Percentiles rank a stretch among this genome's conserved stretches.
phyloP scores from a whole-genome alignment of 108 stramenopile species.

The Skeletonema tropicum region DNA sequence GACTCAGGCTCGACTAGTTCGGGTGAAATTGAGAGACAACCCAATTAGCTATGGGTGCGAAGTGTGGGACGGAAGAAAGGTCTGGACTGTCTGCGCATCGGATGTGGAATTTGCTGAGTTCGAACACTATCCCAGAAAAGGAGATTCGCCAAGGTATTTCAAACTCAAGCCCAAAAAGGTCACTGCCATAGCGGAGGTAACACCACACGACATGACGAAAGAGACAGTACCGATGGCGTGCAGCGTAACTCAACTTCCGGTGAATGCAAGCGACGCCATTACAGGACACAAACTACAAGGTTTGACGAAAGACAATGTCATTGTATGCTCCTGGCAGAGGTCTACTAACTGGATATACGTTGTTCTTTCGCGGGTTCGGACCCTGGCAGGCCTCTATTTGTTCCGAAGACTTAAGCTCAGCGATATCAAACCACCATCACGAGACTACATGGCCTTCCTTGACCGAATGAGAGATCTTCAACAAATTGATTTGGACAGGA shows the following conservation, averaged over 20 bases:
- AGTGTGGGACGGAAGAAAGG: conserved; percentile 9
- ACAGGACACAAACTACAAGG: conserved; percentile 35
- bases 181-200: neutral
- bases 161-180: neutral
- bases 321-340: conserved; percentile 27
- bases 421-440: no score
- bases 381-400: conserved; percentile 14
- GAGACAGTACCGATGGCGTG: neutral
- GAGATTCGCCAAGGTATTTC: neutral
- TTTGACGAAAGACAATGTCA: conserved; percentile 30
- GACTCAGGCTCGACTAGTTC: conserved; percentile 3
- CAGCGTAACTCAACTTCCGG: conserved; percentile 10
- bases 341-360: conserved; percentile 37
- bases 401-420: neutral
- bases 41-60: conserved; percentile 1
- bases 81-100: conserved; percentile 15
- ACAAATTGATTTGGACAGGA: neutral
- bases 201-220: neutral
- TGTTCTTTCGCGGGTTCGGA: conserved; percentile 33
- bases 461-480: neutral
- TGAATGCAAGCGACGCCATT: conserved; percentile 22
- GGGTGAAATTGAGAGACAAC: neutral
- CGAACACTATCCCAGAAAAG: conserved; percentile 6
- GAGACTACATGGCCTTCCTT: neutral
- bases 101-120: conserved; percentile 19